Evolutionary conservation across 1,284 basidiomycete genomes (phyloP).

Genomic region (Inonotus hispidus): DNA sequence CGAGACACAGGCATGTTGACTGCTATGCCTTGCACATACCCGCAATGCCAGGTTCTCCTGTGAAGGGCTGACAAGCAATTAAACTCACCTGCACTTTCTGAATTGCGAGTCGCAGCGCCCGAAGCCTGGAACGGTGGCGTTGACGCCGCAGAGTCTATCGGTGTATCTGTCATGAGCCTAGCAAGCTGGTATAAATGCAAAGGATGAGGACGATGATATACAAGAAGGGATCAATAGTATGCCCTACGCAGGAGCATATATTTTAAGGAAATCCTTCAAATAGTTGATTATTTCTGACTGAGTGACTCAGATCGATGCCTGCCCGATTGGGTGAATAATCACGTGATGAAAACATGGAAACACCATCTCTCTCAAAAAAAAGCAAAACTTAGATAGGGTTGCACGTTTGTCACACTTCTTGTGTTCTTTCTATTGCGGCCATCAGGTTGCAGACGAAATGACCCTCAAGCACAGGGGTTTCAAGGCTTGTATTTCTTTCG

Average conservation of each 20-base stretch:
- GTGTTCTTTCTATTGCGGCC: neutral
- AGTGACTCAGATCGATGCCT: slow-evolving; percentile 1
- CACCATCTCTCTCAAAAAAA: too few relatives aligned
- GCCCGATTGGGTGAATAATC: neutral
- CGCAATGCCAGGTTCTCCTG: neutral
- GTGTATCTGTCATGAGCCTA: slow-evolving; percentile 18
- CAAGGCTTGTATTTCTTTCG: neutral
- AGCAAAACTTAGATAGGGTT: too few relatives aligned
- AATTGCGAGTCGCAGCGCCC: slow-evolving; percentile 27
- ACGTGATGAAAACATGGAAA: too few relatives aligned
- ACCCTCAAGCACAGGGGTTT: slow-evolving; percentile 1
- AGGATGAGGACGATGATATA: neutral
- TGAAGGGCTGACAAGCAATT: neutral
- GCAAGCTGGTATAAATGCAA: neutral
- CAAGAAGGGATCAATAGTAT: slow-evolving; percentile 10
- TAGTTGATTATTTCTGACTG: neutral
- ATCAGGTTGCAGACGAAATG: neutral
- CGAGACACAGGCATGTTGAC: neutral
- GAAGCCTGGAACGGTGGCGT: neutral
- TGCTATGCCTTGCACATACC: neutral
- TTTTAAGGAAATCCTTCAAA: neutral
- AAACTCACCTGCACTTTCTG: slow-evolving; percentile 32
- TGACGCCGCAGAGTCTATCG: neutral
- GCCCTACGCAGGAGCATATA: slow-evolving; percentile 16
- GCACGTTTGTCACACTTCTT: too few relatives aligned